These are phyloP conservation scores for Xylariales sp. DNA, from an alignment of 2,329 filamentous ascomycete species.

Conservation along the genomic window DNA sequence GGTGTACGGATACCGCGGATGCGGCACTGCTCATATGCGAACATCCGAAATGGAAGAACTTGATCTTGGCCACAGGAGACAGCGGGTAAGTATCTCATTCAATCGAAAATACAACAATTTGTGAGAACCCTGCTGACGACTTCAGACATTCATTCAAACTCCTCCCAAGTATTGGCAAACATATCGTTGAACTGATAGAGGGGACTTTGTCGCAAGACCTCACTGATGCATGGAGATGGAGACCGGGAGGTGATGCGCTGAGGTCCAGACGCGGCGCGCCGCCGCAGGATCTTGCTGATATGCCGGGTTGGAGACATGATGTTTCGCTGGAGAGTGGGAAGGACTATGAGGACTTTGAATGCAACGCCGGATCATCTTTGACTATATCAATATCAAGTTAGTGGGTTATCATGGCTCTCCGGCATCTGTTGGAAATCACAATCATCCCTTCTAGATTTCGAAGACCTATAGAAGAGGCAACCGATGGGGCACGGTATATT, in stretches of 20 bases:
- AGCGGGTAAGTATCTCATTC: slow-evolving; percentile 32
- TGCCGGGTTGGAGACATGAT: slow-evolving; percentile 37
- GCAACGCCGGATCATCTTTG: no score
- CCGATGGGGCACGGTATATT: no score
- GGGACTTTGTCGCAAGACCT: slow-evolving; percentile 33
- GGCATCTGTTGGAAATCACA: no score
- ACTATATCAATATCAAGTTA: no score
- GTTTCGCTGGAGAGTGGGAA: no score
- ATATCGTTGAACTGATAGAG: slow-evolving; percentile 41
- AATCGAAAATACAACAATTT: background rate
- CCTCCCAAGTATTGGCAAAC: slow-evolving; percentile 40
- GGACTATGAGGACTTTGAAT: no score
- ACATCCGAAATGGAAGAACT: slow-evolving; percentile 37
- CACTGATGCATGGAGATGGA: slow-evolving; percentile 38
- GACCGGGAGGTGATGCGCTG: slow-evolving; percentile 38
- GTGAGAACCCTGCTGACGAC: background rate
- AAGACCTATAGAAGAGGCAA: no score
- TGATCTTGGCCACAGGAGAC: slow-evolving; percentile 41
- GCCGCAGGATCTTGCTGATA: slow-evolving; percentile 39
- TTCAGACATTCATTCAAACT: slow-evolving; percentile 40
- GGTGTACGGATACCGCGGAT: slow-evolving; percentile 31
- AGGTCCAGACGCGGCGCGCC: slow-evolving; percentile 34
- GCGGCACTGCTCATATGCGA: slow-evolving; percentile 29
- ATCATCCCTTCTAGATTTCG: no score
- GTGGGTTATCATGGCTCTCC: no score